phyloP scores from a whole-genome alignment of 352 stramenopile species.

The Pythium rishiriense region DNA sequence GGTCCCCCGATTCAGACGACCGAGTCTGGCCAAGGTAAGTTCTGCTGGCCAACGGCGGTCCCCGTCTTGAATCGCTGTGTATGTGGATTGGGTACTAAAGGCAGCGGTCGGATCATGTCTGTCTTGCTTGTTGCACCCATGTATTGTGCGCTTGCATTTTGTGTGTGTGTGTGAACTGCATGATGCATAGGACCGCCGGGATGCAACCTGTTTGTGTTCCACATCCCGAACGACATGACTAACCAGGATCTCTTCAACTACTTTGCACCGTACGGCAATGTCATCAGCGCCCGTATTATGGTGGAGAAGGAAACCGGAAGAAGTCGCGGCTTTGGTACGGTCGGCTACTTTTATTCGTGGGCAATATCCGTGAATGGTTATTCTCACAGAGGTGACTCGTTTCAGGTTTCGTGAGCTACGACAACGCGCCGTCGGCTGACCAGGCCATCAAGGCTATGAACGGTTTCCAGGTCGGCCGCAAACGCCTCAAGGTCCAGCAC shows the following conservation, averaged over 20 bases:
- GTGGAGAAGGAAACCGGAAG: slow-evolving; percentile 95
- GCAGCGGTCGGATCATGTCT: slow-evolving; percentile 27
- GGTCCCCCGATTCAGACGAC: slow-evolving; percentile 88
- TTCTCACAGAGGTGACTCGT: neutral
- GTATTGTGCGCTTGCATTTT: slow-evolving; percentile 28
- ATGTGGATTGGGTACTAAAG: slow-evolving; percentile 28
- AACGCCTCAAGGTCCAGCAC: slow-evolving; percentile 96
- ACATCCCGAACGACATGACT: slow-evolving; percentile 98
- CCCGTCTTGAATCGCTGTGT: neutral
- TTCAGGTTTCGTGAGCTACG: slow-evolving; percentile 96
- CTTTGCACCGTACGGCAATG: slow-evolving; percentile 94
- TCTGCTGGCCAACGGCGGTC: slow-evolving; percentile 12
- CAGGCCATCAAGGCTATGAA: slow-evolving; percentile 95
- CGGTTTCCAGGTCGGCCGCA: slow-evolving; percentile 95
- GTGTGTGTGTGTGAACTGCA: slow-evolving; percentile 43
- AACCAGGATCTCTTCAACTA: slow-evolving; percentile 97
- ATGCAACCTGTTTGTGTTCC: slow-evolving; percentile 98
- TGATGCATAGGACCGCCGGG: slow-evolving; percentile 86
- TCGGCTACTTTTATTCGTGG: no score
- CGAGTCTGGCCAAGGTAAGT: slow-evolving; percentile 84
- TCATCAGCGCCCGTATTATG: slow-evolving; percentile 96
- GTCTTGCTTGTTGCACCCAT: slow-evolving; percentile 27
- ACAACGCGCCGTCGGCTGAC: slow-evolving; percentile 90
- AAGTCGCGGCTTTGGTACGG: slow-evolving; percentile 93
- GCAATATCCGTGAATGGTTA: no score